Evolutionary conservation across 2,329 filamentous ascomycete species (phyloP), one percentile per base, ranked within the genome.

Genomic region (Fusarium subtropicale): DNA sequence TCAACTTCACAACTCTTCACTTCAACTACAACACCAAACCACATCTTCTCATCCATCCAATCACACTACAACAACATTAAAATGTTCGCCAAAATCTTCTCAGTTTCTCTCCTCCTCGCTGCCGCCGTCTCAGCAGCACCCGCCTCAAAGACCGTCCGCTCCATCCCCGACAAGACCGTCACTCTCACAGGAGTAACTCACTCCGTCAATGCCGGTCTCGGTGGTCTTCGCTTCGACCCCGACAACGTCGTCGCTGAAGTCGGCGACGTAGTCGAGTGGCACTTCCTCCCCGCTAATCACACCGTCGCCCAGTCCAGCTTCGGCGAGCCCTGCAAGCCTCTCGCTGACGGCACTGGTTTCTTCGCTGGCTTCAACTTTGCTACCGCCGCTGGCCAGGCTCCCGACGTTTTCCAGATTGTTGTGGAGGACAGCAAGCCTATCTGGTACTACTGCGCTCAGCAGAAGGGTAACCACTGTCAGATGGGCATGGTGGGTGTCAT

Each of bases 211-310:
- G 83, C 80, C 54, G 83, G 83, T 59, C 79, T 77, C 7, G 79
- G 76, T 28, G 81, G 81, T 45, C 80, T 87, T 33, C 75, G 73
- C 50, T 88, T 88, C 76, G 79, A 82, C 50, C 87, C 87, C 2
- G 79, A 83, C 64, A 83, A 81, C 66, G 77, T 87, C 41, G 81
- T 80, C 4, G 86, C 86, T 20, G 75, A 78, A 13, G 60, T 81
- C 10, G 86, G 85, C 61, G 84, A 86, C 63, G 67, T 84, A 6
- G 75, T 88, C 60, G 85, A 88, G 78, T 88, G 83, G 79, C 83
- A 85, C 72, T 88, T 84, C 80, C 82, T 82, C 66, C 81, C 85
- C 11, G 74, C 69, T 60, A 86, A 84, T 77, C 86, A 87, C 81
- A 82, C 81, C 20, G 78, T 88, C 42, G 80, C 71, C 3, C 77